Evolutionary conservation across 108 stramenopile species (phyloP), one percentile per base, ranked within the genome.

Genomic region (Conticribra guillardii): DNA sequence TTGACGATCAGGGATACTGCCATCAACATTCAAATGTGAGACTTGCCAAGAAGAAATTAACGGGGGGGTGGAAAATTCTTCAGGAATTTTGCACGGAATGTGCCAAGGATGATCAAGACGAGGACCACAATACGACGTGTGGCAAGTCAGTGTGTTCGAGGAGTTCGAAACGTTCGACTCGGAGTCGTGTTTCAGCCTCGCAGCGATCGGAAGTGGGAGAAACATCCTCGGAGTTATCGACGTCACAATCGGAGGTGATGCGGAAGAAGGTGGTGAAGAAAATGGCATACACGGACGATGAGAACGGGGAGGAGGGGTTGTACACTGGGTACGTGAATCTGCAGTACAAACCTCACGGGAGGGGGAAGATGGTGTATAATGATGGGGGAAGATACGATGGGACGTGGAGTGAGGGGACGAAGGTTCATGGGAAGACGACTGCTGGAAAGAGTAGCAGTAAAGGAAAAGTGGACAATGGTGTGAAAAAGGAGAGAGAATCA

Each of bases 21-120:
- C 62, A 64, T 56, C 61, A 41, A 17, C 72, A 73, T 47, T 26
- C 45, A 0, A 54, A 73, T 45, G 48, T 73, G 22, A 54, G 63
- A 1, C 30, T 73, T 7, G 72, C 72, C 41, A 73, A 73, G 48
- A 73, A 73, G 33, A 73, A 73, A 53, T 48, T 62, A 48, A 31
- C 61, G 21, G 72, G 72, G 11, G 72, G 72, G 21, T 73, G 72
- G 72, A 73, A 64, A 37, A 64, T 79, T 27, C 51, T 79, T n/a
- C 78, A 65, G 46, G 57, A 71, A 16, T 58, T 54, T 19, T 79
- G 78, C 37, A 0, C 45, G 17, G 65, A 79, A 44, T 79, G 78
- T 54, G 53, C 50, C 54, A 26, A 37, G 27, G 58, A 66, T 28
- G 58, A 74, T 19, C 23, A 67, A 34, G 53, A 27, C 44, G 45